Conservation (phyloP, 495 filamentous ascomycete species). For the Margaritispora aquatica region DNA sequence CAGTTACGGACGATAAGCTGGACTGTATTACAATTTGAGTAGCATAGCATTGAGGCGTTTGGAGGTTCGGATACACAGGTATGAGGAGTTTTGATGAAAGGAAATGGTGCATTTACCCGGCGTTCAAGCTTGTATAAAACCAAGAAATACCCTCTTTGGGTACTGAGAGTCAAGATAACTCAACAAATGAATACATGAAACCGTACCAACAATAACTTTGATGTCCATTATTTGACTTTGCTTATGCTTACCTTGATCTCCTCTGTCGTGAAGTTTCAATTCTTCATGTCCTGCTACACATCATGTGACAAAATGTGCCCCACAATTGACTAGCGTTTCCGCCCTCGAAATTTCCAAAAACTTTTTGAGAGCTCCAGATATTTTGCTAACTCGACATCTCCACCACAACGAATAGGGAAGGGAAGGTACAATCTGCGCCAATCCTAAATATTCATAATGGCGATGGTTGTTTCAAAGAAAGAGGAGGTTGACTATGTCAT, state of each 20-base stretch:
- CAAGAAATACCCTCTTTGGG: not conserved
- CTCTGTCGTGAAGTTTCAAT: no score
- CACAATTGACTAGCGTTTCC: conserved; percentile 20
- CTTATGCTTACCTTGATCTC: no score
- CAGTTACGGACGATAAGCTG: not conserved
- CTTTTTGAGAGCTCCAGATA: conserved; percentile 13
- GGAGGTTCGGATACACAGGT: not conserved
- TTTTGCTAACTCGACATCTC: conserved; percentile 10
- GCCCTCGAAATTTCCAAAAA: conserved; percentile 13
- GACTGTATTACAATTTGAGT: conserved; percentile 5
- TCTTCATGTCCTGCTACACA: not conserved
- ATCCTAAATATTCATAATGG: conserved; percentile 36
- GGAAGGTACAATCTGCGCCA: conserved; percentile 13
- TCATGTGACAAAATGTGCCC: not conserved
- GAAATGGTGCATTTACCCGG: conserved; percentile 4
- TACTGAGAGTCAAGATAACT: not conserved
- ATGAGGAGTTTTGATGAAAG: not conserved
- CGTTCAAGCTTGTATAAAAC: not conserved
- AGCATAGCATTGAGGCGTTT: conserved; percentile 3
- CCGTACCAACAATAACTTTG: no score
- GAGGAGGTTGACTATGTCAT: conserved; percentile 67
- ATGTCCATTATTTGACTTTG: no score
- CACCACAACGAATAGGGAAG: conserved; percentile 14
- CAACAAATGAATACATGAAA: not conserved
- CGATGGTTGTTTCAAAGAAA: conserved; percentile 53